These are phyloP conservation scores for Cladosporium sp. DNA, from an alignment of 2,329 filamentous ascomycete genomes.

Conservation along the genomic window DNA sequence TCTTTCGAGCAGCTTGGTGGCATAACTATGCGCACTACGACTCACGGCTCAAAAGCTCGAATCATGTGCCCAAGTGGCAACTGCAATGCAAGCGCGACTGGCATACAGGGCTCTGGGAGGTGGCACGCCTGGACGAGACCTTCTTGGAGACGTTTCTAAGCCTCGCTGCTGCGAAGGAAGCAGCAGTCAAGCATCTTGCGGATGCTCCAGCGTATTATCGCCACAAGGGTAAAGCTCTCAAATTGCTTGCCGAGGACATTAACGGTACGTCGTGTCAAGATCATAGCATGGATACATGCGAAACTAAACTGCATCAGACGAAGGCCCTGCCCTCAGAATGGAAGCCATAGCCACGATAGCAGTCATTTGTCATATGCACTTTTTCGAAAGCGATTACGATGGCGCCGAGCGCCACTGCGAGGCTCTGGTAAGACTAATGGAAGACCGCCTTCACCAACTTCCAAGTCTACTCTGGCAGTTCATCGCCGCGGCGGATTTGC, in stretches of 20 bases:
- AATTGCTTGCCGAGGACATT: neutral
- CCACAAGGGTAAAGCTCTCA: neutral
- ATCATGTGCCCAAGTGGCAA: neutral
- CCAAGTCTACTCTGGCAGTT: neutral
- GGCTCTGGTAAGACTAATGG: neutral
- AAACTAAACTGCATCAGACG: neutral
- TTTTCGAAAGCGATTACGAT: neutral
- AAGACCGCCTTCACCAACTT: neutral
- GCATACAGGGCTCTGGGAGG: neutral
- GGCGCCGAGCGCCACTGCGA: neutral
- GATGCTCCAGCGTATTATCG: neutral
- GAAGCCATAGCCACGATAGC: neutral
- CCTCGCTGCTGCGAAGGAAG: neutral
- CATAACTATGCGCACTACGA: neutral
- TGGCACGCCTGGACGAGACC: neutral
- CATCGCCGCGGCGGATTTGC: neutral
- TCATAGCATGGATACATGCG: neutral
- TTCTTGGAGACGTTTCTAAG: neutral
- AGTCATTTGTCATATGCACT: neutral
- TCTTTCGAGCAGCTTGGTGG: conserved; percentile 2
- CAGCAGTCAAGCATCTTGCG: neutral
- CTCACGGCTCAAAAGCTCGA: neutral
- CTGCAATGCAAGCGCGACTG: neutral
- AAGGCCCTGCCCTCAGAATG: neutral
- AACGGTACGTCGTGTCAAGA: neutral